phyloP scores from a whole-genome alignment of 441 rosid species.

The Pelargonium fulgidum region DNA sequence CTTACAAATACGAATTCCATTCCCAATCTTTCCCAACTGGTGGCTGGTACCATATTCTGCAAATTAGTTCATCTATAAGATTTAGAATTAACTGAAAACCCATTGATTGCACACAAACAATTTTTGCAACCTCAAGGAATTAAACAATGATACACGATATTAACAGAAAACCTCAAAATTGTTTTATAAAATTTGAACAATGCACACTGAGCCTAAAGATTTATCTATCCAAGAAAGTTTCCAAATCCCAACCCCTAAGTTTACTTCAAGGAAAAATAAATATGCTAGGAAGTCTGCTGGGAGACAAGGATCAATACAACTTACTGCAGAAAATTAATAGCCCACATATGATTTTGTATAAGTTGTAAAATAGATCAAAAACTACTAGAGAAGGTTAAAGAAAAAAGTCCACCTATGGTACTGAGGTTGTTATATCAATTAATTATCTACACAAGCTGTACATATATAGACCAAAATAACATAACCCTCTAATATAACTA shows the following conservation, averaged over 20 bases:
- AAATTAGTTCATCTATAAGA: constrained; percentile 5
- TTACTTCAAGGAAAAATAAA: not conserved
- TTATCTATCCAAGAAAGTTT: not conserved
- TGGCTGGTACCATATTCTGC: constrained; percentile 78
- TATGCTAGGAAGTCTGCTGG: not conserved
- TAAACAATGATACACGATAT: not conserved
- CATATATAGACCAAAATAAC: not conserved
- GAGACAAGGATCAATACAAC: not conserved
- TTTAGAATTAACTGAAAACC: constrained; percentile 8
- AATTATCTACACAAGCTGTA: not conserved
- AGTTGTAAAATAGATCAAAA: not conserved
- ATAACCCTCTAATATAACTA: not conserved
- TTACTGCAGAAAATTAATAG: not conserved
- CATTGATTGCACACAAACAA: constrained; percentile 1
- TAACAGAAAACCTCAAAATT: not conserved
- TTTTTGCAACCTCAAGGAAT: not conserved
- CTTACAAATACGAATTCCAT: constrained; percentile 87
- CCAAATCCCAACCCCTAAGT: not conserved
- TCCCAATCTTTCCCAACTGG: constrained; percentile 63
- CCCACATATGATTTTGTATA: not conserved
- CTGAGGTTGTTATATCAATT: not conserved
- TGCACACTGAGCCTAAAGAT: not conserved
- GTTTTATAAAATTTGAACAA: not conserved
- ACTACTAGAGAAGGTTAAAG: not conserved
- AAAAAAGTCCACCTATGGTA: not conserved